Conservation (phyloP, 306 rosid genomes). For the Phaseolus lunatus region DNA sequence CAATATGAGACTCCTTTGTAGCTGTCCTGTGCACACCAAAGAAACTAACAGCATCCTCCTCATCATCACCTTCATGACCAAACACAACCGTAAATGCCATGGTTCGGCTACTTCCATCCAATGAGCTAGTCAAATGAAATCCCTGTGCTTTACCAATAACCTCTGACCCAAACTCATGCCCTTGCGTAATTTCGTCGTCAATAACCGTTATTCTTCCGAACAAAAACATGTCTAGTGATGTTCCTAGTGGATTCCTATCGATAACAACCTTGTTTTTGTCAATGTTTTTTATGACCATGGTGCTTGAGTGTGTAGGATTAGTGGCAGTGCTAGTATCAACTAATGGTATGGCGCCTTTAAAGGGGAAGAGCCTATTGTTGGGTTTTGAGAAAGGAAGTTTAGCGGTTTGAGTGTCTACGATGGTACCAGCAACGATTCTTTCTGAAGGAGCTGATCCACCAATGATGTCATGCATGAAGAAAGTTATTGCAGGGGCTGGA, state of each 20-base stretch:
- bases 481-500: slow-evolving; percentile 16
- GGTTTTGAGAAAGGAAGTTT: slow-evolving; percentile 62
- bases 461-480: slow-evolving; percentile 56
- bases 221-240: slow-evolving; percentile 42
- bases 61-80: slow-evolving; percentile 2
- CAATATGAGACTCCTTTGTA: slow-evolving; percentile 44
- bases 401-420: slow-evolving; percentile 37
- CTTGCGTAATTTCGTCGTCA: slow-evolving; percentile 52
- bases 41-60: slow-evolving; percentile 47
- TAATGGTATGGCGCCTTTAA: slow-evolving; percentile 42
- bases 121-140: slow-evolving; percentile 53
- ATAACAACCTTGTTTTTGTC: slow-evolving; percentile 46
- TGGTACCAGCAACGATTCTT: slow-evolving; percentile 50
- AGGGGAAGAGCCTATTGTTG: slow-evolving; percentile 45
- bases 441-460: slow-evolving; percentile 58
- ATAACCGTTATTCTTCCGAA: slow-evolving; percentile 60
- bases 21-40: slow-evolving; percentile 52
- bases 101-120: slow-evolving; percentile 58
- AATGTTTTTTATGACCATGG: slow-evolving; percentile 32
- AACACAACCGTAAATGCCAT: slow-evolving; percentile 52
- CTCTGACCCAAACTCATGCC: slow-evolving; percentile 40
- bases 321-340: slow-evolving; percentile 19
- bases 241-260: slow-evolving; percentile 7
- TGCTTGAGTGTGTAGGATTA: background rate
- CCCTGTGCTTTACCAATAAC: slow-evolving; percentile 54